Conservation (phyloP, 1,139 yeast species). For the Suhomyces bolitotheri region DNA sequence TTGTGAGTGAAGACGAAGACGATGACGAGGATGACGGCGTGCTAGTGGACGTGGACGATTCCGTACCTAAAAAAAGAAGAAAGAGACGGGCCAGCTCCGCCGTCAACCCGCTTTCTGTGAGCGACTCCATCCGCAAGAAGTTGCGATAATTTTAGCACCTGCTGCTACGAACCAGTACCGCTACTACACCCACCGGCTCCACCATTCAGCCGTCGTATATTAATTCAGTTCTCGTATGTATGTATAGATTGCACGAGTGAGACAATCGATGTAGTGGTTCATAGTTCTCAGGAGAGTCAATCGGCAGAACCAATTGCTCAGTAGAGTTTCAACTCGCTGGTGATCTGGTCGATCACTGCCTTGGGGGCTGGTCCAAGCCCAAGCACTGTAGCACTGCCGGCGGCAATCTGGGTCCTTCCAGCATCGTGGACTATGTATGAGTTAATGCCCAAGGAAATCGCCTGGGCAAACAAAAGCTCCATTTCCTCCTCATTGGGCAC, state of each 20-base stretch:
- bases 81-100: conserved; percentile 48
- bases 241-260: conserved; percentile 1
- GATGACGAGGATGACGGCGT: conserved; percentile 26
- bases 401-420: conserved; percentile 92
- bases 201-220: not conserved
- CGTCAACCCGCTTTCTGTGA: conserved; percentile 42
- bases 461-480: conserved; percentile 77
- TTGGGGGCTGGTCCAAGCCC: conserved; percentile 99
- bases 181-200: no score
- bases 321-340: conserved; percentile 75
- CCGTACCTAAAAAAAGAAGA: conserved; percentile 31
- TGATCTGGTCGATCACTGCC: conserved; percentile 71
- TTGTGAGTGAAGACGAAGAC: conserved; percentile 36
- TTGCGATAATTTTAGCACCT: conserved; percentile 6
- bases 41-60: conserved; percentile 42
- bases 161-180: not conserved
- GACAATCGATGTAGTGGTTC: no score
- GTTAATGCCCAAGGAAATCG: conserved; percentile 76
- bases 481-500: conserved; percentile 73
- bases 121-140: conserved; percentile 17
- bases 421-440: conserved; percentile 89
- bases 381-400: conserved; percentile 91
- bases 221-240: conserved; percentile 8
- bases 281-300: no score
- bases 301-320: no score